Base-by-base conservation (phyloP, 192 early-diverging fungal species). In the Allomyces arbusculus region DNA sequence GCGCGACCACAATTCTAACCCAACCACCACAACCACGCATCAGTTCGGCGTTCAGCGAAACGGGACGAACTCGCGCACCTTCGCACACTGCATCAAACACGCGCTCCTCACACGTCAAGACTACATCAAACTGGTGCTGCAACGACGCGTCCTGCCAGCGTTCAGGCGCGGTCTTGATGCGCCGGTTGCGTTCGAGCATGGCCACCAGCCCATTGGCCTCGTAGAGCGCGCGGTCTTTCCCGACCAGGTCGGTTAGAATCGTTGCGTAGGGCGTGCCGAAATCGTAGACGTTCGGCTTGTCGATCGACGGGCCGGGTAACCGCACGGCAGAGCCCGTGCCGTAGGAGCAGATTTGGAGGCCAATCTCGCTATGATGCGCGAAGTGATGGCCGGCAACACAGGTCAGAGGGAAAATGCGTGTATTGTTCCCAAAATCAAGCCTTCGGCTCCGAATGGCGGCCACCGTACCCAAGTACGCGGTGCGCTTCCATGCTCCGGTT, bases 401-500 rank as follows among this genome's bases (percentile, higher is more conserved):
- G 2, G 7, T 40, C 33, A 40, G 33, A 40, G 7, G 5, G 4
- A 28, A 28, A n/a, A 28, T 28, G 33, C 3, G 33, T 40, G 33
- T 40, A 40, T 40, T 40, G 3, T 7, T 40, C 33, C 33, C 33
- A 40, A 3, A 3, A 40, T 40, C 33, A 8, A 40, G 33, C 0
- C 33, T 40, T 8, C 33, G 58, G 9, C 23, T 20, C 20, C 3
- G 40, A 33, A 11, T 26, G 28, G 40, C 14, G 16, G 1, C 9
- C 24, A 23, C 40, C 71, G 74, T 77, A 84, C 84, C 70, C 67
- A 11, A 94, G 77, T 45, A 89, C 86, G 74, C 84, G 79, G 66
- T 95, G 92, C 0, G 85, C 93, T 69, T 98, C 95, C 95, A 98
- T 98, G 73, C 87, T 89, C 40, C 95, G 80, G 73, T 98, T 98